phyloP scores from a whole-genome alignment of 495 filamentous ascomycete genomes.

The Thermothielavioides terrestris region DNA sequence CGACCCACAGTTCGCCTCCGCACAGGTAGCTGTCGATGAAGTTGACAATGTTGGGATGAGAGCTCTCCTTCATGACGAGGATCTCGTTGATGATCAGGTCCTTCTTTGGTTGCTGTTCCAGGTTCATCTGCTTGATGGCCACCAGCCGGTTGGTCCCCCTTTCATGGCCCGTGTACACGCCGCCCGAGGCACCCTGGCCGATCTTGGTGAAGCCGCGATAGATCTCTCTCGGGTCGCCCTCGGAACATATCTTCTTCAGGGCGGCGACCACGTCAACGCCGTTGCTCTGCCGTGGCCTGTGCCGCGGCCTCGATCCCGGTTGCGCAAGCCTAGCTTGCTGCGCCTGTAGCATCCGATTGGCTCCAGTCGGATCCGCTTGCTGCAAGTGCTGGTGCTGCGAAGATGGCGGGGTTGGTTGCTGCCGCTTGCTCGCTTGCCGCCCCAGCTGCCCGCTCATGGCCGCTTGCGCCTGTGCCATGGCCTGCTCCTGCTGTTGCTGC shows the following conservation, averaged over 20 bases:
- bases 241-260: constrained; percentile 79
- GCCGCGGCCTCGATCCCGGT: constrained; percentile 57
- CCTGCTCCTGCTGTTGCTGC: constrained; percentile 67
- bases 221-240: constrained; percentile 76
- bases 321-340: constrained; percentile 23
- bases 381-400: constrained; percentile 50
- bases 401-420: constrained; percentile 43
- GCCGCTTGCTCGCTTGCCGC: constrained; percentile 56
- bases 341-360: constrained; percentile 35
- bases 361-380: constrained; percentile 36
- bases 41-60: constrained; percentile 97
- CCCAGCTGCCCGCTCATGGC: constrained; percentile 48
- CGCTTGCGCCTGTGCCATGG: constrained; percentile 65
- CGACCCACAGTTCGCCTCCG: constrained; percentile 87
- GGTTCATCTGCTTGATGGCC: constrained; percentile 99
- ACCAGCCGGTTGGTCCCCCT: constrained; percentile 74
- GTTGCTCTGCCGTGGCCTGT: constrained; percentile 62
- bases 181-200: constrained; percentile 93
- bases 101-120: constrained; percentile 97
- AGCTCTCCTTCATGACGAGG: constrained; percentile 97
- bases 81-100: constrained; percentile 99
- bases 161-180: constrained; percentile 89
- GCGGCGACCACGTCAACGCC: constrained; percentile 74
- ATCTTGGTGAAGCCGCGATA: constrained; percentile 91
- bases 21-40: constrained; percentile 95